Percentiles rank a stretch among this genome's conserved stretches.
Evolutionary conservation across 768 basidiomycete species (phyloP).

Genomic region (Exsudoporus frostii): DNA sequence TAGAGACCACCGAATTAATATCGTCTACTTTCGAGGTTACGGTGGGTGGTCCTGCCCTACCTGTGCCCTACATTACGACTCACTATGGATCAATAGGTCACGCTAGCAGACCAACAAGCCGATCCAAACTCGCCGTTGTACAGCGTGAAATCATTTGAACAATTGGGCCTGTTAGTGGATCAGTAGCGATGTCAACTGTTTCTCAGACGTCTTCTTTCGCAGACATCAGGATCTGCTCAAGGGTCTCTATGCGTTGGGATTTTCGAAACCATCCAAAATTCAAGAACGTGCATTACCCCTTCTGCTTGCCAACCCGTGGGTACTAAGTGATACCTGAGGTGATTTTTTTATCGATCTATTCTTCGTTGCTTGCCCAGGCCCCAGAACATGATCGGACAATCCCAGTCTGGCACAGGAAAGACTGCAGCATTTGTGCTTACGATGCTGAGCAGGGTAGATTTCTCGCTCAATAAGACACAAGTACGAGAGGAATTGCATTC

Average conservation of each 20-base stretch:
- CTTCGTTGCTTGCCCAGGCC: constrained; percentile 52
- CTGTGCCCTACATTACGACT: not conserved
- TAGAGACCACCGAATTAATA: constrained; percentile 57
- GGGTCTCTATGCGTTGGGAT: constrained; percentile 92
- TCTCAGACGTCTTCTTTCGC: constrained; percentile 7
- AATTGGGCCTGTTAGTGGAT: constrained; percentile 81
- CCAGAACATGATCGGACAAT: constrained; percentile 98
- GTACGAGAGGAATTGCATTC: constrained; percentile 37
- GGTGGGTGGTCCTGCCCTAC: constrained; percentile 39
- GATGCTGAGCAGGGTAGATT: constrained; percentile 94
- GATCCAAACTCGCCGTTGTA: constrained; percentile 95
- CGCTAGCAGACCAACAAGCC: constrained; percentile 91
- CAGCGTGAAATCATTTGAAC: constrained; percentile 92
- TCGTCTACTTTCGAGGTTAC: constrained; percentile 81
- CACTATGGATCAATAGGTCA: constrained; percentile 57
- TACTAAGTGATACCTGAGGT: constrained; percentile 1
- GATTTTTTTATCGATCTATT: constrained; percentile 1
- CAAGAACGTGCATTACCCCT: constrained; percentile 95
- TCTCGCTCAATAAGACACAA: constrained; percentile 76
- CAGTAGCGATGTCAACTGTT: not conserved
- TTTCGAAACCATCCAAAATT: constrained; percentile 97
- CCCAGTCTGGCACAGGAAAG: constrained; percentile 98
- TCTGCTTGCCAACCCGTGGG: constrained; percentile 85
- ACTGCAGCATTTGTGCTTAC: constrained; percentile 97
- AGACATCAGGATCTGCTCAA: constrained; percentile 88